Conservation (phyloP, 306 rosid species). For the Quercus bicolor region DNA sequence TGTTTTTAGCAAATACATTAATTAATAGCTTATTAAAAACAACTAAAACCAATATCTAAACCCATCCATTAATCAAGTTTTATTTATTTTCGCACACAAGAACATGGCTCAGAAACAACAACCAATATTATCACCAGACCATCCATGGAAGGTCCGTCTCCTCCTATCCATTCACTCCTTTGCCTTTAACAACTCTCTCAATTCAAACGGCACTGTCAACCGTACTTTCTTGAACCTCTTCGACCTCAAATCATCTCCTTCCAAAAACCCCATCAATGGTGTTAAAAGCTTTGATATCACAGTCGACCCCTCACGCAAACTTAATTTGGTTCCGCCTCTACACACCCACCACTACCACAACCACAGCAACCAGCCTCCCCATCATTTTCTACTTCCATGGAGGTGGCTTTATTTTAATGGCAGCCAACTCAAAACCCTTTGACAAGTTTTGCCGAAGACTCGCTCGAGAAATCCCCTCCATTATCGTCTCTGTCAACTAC, state of each 20-base stretch:
- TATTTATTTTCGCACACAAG: no score
- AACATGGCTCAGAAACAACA: no score
- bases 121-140: neutral
- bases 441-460: neutral
- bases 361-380: neutral
- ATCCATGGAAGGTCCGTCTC: neutral
- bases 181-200: neutral
- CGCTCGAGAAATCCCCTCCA: slow-evolving; percentile 13
- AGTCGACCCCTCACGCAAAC: neutral
- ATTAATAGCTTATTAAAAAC: no score
- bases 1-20: no score
- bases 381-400: neutral
- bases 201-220: neutral
- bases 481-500: slow-evolving; percentile 33
- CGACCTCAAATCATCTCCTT: neutral
- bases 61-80: no score
- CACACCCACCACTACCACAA: neutral
- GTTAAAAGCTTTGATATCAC: neutral
- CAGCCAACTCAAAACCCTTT: neutral
- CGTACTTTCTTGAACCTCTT: neutral
- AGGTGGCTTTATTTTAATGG: neutral
- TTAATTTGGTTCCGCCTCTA: slow-evolving; percentile 7
- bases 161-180: neutral
- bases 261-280: neutral
- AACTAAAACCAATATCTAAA: no score